Conservation (phyloP, 2,329 filamentous ascomycete species). For the Colletotrichum tropicale region DNA sequence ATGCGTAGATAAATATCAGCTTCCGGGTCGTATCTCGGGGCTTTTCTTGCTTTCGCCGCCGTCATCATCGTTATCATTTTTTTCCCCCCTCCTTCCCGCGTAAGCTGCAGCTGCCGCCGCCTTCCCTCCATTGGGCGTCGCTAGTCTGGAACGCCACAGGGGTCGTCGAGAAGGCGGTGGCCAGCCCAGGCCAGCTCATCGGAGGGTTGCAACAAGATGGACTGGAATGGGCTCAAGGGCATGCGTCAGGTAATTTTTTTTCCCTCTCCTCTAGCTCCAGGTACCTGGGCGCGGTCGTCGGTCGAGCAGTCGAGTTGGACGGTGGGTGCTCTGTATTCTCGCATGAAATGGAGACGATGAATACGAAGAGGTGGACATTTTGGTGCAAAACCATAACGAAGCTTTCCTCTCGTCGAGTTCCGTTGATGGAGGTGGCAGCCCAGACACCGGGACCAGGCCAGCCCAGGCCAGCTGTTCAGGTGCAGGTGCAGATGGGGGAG, state of each 20-base stretch:
- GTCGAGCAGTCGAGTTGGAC: background rate
- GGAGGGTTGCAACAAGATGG: conserved; percentile 4
- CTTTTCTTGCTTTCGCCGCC: background rate
- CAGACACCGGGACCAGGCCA: background rate
- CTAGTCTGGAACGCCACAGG: conserved; percentile 18
- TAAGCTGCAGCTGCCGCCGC: background rate
- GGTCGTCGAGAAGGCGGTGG: conserved; percentile 13
- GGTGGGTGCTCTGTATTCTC: background rate
- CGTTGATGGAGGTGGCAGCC: background rate
- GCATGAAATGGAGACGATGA: background rate
- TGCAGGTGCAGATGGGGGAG: background rate
- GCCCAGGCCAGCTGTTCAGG: background rate
- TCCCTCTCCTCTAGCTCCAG: background rate
- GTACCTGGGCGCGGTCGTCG: background rate
- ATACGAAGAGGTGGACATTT: background rate
- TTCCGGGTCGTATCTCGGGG: background rate
- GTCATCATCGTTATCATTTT: conserved; percentile 7
- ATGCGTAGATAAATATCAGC: background rate
- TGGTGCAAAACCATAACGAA: background rate
- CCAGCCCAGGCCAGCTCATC: background rate
- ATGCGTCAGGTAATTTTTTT: background rate
- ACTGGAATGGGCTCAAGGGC: conserved; percentile 1
- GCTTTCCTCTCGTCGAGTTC: background rate
- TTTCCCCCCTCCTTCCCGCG: background rate
- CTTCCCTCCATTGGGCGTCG: conserved; percentile 8